phyloP scores from a whole-genome alignment of 257 asterid species.

The Solanum dulcamara region DNA sequence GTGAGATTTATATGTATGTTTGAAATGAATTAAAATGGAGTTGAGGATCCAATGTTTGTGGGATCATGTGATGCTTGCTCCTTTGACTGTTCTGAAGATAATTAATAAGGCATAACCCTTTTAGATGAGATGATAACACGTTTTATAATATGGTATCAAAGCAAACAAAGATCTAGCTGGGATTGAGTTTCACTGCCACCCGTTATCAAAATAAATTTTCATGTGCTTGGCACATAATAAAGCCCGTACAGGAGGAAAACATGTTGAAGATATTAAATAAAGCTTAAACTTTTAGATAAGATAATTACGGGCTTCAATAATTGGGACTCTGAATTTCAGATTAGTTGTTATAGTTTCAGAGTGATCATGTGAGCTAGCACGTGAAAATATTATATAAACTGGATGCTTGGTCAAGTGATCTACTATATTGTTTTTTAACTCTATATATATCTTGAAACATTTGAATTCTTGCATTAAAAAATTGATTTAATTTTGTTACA shows the following conservation, averaged over 20 bases:
- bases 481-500: not conserved
- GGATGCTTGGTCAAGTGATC: not conserved
- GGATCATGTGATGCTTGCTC: conserved; percentile 26
- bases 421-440: not conserved
- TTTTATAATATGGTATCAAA: not conserved
- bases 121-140: not conserved
- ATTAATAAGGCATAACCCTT: not conserved
- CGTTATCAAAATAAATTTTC: not conserved
- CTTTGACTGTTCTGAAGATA: conserved; percentile 10
- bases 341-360: conserved; percentile 5
- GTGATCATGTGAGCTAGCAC: conserved; percentile 14
- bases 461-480: not conserved
- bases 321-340: not conserved
- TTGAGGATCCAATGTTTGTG: conserved; percentile 1
- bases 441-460: not conserved
- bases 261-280: not conserved
- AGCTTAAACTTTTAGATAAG: fast-evolving
- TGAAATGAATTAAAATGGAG: not conserved
- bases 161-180: not conserved
- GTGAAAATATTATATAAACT: not conserved
- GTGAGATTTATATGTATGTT: not conserved
- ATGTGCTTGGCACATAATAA: not conserved
- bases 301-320: fast-evolving
- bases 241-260: not conserved
- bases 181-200: not conserved